These are phyloP conservation scores for Plenodomus biglobosus DNA, from an alignment of 2,329 filamentous ascomycete species.

Conservation along the genomic window DNA sequence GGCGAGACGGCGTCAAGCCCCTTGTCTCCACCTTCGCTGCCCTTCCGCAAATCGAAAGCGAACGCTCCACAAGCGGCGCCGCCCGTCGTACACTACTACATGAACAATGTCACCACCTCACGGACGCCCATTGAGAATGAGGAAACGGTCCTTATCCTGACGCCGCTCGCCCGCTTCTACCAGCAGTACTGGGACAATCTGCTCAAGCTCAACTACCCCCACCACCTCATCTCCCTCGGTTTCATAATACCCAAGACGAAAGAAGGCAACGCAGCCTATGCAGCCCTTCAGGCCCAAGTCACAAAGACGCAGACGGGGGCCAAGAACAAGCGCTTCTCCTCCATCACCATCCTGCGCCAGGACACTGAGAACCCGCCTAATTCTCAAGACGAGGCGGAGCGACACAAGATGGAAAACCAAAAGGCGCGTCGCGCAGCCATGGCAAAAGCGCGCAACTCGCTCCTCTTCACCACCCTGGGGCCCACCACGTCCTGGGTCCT, in stretches of 20 bases:
- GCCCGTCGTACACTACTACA: slow-evolving; percentile 87
- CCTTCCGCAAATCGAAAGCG: slow-evolving; percentile 67
- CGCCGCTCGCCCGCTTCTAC: slow-evolving; percentile 91
- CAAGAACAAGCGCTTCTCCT: slow-evolving; percentile 81
- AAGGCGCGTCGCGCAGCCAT: slow-evolving; percentile 84
- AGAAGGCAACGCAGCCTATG: slow-evolving; percentile 85
- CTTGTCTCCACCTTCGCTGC: slow-evolving; percentile 72
- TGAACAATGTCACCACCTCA: slow-evolving; percentile 91
- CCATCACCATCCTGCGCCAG: slow-evolving; percentile 90
- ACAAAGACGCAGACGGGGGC: slow-evolving; percentile 81
- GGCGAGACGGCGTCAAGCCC: slow-evolving; percentile 65
- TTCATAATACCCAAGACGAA: slow-evolving; percentile 95
- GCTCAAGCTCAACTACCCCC: slow-evolving; percentile 79
- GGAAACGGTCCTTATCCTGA: slow-evolving; percentile 88
- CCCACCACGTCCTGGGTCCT: slow-evolving; percentile 93
- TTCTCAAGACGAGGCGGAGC: slow-evolving; percentile 82
- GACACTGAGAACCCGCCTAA: slow-evolving; percentile 82
- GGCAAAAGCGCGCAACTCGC: slow-evolving; percentile 88
- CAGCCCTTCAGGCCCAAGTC: slow-evolving; percentile 80
- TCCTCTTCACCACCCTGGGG: slow-evolving; percentile 92
- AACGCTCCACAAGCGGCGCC: slow-evolving; percentile 65
- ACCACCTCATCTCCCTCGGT: slow-evolving; percentile 89
- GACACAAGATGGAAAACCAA: slow-evolving; percentile 90
- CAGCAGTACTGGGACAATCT: slow-evolving; percentile 95
- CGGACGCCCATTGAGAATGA: slow-evolving; percentile 72